These are phyloP conservation scores for Gloeostereum incarnatum DNA, from an alignment of 768 basidiomycete species.

Conservation along the genomic window DNA sequence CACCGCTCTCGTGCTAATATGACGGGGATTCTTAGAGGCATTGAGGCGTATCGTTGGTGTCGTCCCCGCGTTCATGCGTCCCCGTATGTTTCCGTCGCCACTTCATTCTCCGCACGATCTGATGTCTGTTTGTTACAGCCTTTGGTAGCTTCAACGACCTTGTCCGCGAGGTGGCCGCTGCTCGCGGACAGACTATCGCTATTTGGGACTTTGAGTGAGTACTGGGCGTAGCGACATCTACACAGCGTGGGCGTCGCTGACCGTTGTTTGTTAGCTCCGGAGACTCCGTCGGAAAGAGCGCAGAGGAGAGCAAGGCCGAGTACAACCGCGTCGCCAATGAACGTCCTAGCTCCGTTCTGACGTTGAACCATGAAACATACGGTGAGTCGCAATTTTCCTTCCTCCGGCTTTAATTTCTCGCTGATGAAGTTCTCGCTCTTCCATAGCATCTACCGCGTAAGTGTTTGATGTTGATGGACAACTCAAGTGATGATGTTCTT, in stretches of 20 bases:
- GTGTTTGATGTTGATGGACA: too few species aligned
- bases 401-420: background rate
- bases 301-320: constrained; percentile 16
- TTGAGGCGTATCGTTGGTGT: constrained; percentile 31
- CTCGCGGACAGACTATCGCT: constrained; percentile 19
- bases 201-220: constrained; percentile 29
- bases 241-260: too few species aligned
- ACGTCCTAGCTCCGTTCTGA: constrained; percentile 25
- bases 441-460: constrained; percentile 7
- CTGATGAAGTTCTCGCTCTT: too few species aligned
- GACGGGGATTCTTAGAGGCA: too few species aligned
- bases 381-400: background rate
- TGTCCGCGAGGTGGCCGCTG: constrained; percentile 25
- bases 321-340: constrained; percentile 17
- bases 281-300: constrained; percentile 23
- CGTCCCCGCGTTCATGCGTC: constrained; percentile 37
- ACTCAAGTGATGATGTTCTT: background rate
- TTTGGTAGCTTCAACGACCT: constrained; percentile 39
- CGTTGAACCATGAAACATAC: constrained; percentile 29
- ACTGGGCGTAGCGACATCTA: background rate
- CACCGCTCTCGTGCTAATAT: background rate
- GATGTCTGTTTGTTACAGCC: constrained; percentile 16
- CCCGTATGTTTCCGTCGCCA: constrained; percentile 21
- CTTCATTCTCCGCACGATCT: too few species aligned
- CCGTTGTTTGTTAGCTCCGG: constrained; percentile 18